Evolutionary conservation across 2,329 filamentous ascomycete genomes (phyloP), one percentile per base, ranked within the genome.

Genomic region (Simplicillium aogashimaense): DNA sequence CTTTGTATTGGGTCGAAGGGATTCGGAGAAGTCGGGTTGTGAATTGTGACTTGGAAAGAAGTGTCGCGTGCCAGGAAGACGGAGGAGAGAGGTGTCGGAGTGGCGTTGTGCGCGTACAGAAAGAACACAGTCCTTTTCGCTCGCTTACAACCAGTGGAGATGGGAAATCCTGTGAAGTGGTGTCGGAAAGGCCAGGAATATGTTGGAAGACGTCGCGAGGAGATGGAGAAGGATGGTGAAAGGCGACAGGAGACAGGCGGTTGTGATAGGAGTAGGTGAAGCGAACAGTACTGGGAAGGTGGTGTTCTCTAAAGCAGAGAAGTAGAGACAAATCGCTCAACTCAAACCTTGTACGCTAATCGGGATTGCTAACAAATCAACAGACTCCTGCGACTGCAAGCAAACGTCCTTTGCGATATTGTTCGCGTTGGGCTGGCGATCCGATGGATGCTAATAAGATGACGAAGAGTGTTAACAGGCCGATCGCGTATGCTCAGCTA

Each of bases 1-100:
- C 61, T 66, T 35, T 25, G 20, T 25, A 9, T 9, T 63, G 59
- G 51, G 46, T 55, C 55, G 58, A 48, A 58, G 56, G 58, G 50
- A 60, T 50, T 60, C 61, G 20, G 20, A 25, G 62, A 54, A 60
- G 59, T 64, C 62, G 63, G 64, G 58, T 55, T 58, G 53, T 59
- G 54, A 53, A 53, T 52, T 25, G 20, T 25, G 20, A 25, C 20
- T 25, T 25, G 20, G 20, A 25, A 9, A 25, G 20, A 25, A 25
- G 20, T 25, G 20, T 25, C 20, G 20, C 9, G 20, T 25, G 20
- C 20, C 20, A 25, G 20, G 20, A 25, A 25, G 20, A 25, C 20
- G 20, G 20, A 25, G 20, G 20, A 25, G 20, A 25, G 20, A 25
- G 20, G 20, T 25, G 20, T 25, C 20, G 20, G 20, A 25, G 20